Base-by-base conservation (phyloP, 768 basidiomycete genomes). In the Phanerodontia chrysosporium region DNA sequence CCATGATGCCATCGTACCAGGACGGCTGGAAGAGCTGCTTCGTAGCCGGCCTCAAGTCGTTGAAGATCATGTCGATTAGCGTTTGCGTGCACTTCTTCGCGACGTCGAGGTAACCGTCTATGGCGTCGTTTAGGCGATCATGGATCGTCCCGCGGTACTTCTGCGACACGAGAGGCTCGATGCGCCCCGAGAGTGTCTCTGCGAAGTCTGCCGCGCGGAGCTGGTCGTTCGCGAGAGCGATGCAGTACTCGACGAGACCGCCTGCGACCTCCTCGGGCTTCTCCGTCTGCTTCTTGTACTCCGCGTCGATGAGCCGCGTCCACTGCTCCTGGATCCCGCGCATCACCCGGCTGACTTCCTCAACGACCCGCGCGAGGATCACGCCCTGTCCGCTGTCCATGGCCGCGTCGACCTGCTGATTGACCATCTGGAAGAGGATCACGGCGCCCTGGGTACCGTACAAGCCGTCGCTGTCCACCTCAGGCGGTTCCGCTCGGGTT, bases 371-470 rank as follows among this genome's bases (percentile, higher is more conserved):
- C 18, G 94, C 86, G 32, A 99, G 83, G 61, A 98, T 96, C 1
- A 89, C 85, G 32, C 94, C 95, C 70, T 98, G 97, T 6, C 92
- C 92, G 65, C 95, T 98, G 71, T 98, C 97, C 62, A 90, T 88
- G 9, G 95, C 95, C 16, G 94, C 81, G 68, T 98, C 96, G 58
- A 94, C 82, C 72, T 98, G 96, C 73, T 96, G 93, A 72, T 95
- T 98, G 65, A 98, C 89, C 89, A 98, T 95, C 74, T 97, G 92
- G 81, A 98, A 98, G 61, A 99, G 79, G 67, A 98, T 97, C 53
- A 96, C 85, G 18, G 95, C 89, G 45, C 95, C 73, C 69, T 97
- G 91, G 60, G 87, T 89, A 21, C 91, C 91, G 69, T 98, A 98
- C 62, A 89, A 77, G 14, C 92, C 93, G 59, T 98, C 94, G 56